Evolutionary conservation across 2,329 filamentous ascomycete species (phyloP).

Genomic region (Beauveria sp.): DNA sequence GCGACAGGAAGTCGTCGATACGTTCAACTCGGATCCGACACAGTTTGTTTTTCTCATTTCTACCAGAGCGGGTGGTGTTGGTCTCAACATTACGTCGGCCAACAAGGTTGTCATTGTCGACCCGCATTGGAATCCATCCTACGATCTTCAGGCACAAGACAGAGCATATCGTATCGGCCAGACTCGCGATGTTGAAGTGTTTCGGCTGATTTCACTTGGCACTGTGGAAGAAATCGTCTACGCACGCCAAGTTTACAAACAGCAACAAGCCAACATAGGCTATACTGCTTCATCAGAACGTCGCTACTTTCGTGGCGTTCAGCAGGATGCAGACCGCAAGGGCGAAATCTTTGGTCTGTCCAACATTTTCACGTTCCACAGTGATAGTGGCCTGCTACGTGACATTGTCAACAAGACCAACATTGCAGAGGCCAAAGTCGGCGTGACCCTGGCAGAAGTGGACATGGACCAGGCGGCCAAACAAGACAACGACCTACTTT

Average conservation of each 20-base stretch:
- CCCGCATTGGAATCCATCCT: constrained; percentile 94
- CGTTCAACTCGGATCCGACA: constrained; percentile 79
- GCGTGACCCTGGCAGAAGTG: constrained; percentile 71
- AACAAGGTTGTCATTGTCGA: constrained; percentile 98
- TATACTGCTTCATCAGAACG: constrained; percentile 90
- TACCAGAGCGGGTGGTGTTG: constrained; percentile 86
- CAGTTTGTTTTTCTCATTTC: constrained; percentile 96
- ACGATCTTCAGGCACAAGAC: constrained; percentile 93
- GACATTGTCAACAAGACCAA: constrained; percentile 99
- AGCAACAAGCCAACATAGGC: constrained; percentile 96
- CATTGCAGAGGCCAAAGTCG: constrained; percentile 83
- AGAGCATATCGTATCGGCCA: constrained; percentile 95
- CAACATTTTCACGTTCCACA: constrained; percentile 80
- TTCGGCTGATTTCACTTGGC: constrained; percentile 80
- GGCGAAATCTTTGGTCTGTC: constrained; percentile 89
- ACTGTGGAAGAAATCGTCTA: constrained; percentile 98
- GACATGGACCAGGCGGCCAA: constrained; percentile 57
- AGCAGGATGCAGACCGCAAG: constrained; percentile 72
- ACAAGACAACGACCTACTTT: constrained; percentile 38
- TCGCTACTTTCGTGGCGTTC: constrained; percentile 91
- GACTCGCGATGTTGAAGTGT: constrained; percentile 87
- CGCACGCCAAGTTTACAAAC: constrained; percentile 95
- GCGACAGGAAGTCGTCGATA: constrained; percentile 72
- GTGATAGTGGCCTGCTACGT: constrained; percentile 71
- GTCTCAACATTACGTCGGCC: constrained; percentile 91